Percentiles rank a stretch among this genome's conserved stretches.
phyloP scores from a whole-genome alignment of 2,329 filamentous ascomycete genomes.

The Cladorrhinum sp. region DNA sequence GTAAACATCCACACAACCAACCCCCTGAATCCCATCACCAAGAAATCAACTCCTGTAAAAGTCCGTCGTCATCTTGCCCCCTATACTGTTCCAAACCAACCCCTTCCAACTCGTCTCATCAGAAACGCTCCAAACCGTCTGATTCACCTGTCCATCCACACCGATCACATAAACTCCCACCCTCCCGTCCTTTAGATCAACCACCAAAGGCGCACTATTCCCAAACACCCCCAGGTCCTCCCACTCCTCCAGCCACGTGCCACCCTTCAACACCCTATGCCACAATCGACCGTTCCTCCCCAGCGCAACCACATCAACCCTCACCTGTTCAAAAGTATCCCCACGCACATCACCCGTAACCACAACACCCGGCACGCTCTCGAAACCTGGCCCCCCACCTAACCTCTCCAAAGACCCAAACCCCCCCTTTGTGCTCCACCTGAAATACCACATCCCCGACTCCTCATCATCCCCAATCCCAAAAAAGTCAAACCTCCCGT shows the following conservation, averaged over 20 bases:
- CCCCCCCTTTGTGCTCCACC: background rate
- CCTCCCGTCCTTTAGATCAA: background rate
- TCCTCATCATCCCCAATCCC: background rate
- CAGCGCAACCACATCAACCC: background rate
- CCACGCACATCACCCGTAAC: background rate
- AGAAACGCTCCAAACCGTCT: slow-evolving; percentile 10
- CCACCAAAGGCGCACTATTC: slow-evolving; percentile 8
- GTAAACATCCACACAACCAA: too few species aligned
- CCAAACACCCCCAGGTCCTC: slow-evolving; percentile 10
- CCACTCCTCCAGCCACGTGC: slow-evolving; percentile 3
- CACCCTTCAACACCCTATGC: background rate
- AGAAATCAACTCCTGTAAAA: slow-evolving; percentile 1
- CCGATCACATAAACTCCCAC: slow-evolving; percentile 6
- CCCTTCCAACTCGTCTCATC: slow-evolving; percentile 10
- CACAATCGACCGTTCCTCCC: background rate
- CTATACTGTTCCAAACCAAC: slow-evolving; percentile 7
- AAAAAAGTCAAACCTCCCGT: slow-evolving; percentile 3
- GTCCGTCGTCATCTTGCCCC: slow-evolving; percentile 1
- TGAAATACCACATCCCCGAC: background rate
- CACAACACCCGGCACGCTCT: background rate
- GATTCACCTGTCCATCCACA: slow-evolving; percentile 4
- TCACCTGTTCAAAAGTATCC: background rate
- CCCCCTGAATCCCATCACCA: too few species aligned
- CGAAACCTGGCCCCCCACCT: too few species aligned
- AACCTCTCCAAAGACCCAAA: background rate